Evolutionary conservation across 345 rosid genomes (phyloP), one percentile per base, ranked within the genome.

Genomic region (Kernera saxatilis): DNA sequence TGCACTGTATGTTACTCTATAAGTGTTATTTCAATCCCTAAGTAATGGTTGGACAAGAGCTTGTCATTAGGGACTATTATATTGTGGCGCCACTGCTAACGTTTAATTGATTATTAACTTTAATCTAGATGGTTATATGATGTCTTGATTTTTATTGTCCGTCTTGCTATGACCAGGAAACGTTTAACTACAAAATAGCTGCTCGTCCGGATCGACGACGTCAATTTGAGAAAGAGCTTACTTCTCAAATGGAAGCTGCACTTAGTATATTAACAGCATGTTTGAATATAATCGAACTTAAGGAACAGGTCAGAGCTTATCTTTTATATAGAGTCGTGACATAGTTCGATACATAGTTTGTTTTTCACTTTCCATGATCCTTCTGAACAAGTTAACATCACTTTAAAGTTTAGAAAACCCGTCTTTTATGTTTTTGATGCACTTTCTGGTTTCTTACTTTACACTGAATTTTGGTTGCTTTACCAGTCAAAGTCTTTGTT

Each of bases 151-250:
- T 59, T 7, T 44, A 12, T 48, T 75, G 12, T 80, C 44, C 41
- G 52, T 67, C 41, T 67, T 41, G 53, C 76, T 71, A 29, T 49
- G 75, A 51, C 41, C 79, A 94, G 99, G 99, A 94, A 86, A 88
- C 84, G 35, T 88, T 76, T 83, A 94, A 94, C 86, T 88, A 92
- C 81, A 94, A 94, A 85, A 94, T 94, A 75, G 96, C 99, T 30
- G 98, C 99, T 74, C 99, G 93, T 65, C 97, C 98, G 10, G 98
- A 94, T 77, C 86, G 97, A 56, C 89, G 98, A 35, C 92, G 98
- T 63, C 96, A 89, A 44, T 94, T 92, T 69, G 98, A 87, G 74
- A 87, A 85, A 54, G 99, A 92, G 83, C 87, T 94, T 75, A 86
- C 90, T 68, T 81, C 91, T 65, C 92, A 94, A 79, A 88, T 88